Percentiles rank a stretch among this genome's conserved stretches.
phyloP scores from a whole-genome alignment of 805 yeast genomes.

The Lachancea sp. region DNA sequence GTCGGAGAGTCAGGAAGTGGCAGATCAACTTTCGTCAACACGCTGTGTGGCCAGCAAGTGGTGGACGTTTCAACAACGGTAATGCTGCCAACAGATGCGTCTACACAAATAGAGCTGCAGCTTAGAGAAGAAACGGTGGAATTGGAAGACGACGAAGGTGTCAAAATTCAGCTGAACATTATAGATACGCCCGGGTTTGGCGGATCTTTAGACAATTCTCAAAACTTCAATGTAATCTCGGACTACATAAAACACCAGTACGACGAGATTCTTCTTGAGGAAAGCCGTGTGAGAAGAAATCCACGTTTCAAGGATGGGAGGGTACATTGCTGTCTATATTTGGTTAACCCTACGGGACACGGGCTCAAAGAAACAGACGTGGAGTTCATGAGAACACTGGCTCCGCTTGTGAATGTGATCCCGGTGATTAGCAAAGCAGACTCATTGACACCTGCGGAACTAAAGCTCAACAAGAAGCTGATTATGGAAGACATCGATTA shows the following conservation, averaged over 20 bases:
- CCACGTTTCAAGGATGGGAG: constrained; percentile 82
- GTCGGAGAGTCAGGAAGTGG: constrained; percentile 86
- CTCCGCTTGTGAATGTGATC: constrained; percentile 73
- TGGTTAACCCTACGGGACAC: constrained; percentile 81
- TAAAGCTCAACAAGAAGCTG: constrained; percentile 64
- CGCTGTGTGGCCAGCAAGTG: constrained; percentile 82
- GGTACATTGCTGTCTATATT: constrained; percentile 68
- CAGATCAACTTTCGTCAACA: constrained; percentile 86
- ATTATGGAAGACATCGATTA: constrained; percentile 70
- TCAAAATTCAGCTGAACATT: constrained; percentile 65
- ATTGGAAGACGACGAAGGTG: constrained; percentile 79
- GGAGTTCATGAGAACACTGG: constrained; percentile 68
- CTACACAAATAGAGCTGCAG: constrained; percentile 48
- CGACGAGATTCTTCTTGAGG: constrained; percentile 77
- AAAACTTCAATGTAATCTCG: constrained; percentile 61
- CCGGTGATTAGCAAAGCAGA: constrained; percentile 86
- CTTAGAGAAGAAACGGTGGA: constrained; percentile 78
- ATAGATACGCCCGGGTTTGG: constrained; percentile 86
- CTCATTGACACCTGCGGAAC: constrained; percentile 73
- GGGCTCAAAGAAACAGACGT: constrained; percentile 74
- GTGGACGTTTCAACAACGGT: constrained; percentile 64
- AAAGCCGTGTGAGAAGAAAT: constrained; percentile 73
- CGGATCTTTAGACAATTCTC: constrained; percentile 60
- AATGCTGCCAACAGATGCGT: constrained; percentile 45
- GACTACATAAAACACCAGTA: constrained; percentile 77